These are phyloP conservation scores for Exsudoporus floridanus DNA, from an alignment of 1,284 basidiomycete species.

Conservation along the genomic window DNA sequence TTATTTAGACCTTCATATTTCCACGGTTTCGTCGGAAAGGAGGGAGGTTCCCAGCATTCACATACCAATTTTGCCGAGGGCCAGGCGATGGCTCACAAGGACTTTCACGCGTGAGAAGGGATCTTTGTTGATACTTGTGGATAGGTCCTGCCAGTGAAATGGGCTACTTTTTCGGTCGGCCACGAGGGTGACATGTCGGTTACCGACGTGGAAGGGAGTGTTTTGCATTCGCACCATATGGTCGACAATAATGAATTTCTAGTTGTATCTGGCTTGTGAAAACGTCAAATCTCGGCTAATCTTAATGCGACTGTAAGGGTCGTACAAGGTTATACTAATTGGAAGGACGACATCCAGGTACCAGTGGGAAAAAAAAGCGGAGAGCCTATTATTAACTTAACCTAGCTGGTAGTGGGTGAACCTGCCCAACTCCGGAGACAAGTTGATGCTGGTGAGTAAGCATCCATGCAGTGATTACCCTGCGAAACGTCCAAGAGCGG, in stretches of 20 bases:
- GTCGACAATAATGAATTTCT: background rate
- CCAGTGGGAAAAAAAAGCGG: too few relatives aligned
- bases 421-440: background rate
- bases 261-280: background rate
- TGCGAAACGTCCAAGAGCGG: conserved; percentile 10
- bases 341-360: too few relatives aligned
- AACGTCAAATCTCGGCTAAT: background rate
- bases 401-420: too few relatives aligned
- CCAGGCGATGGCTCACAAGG: background rate
- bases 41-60: background rate
- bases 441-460: conserved; percentile 10
- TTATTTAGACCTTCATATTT: background rate
- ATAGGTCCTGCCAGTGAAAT: background rate
- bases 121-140: too few relatives aligned
- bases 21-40: conserved; percentile 13
- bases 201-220: background rate
- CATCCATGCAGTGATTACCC: background rate
- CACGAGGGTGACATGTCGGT: background rate
- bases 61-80: background rate
- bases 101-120: background rate
- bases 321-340: too few relatives aligned
- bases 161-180: background rate
- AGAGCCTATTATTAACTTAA: too few relatives aligned
- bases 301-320: background rate
- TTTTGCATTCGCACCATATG: background rate